Evolutionary conservation across 2,329 filamentous ascomycete species (phyloP), one percentile per base, ranked within the genome.

Genomic region (Aureobasidium zeae): DNA sequence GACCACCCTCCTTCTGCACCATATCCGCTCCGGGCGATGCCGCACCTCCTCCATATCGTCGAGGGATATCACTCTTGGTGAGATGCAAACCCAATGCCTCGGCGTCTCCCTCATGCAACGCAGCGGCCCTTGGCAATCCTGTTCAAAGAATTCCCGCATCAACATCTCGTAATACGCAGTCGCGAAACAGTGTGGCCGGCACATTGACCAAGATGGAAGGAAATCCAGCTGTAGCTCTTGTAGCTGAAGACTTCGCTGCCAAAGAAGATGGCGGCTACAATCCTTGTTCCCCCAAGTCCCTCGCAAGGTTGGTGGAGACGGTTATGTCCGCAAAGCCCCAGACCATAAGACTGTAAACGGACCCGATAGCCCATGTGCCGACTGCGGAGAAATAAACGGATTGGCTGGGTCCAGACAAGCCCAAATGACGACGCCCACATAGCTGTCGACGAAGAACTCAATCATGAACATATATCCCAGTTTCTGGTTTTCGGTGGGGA

Each of bases 381-480:
- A 58, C 8, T 59, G 45, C 5, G 72, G 64, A 6, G 65, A 57
- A 19, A 77, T 62, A 54, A 77, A 77, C 1, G 73, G 73, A 55
- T 78, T 78, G 9, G 73, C 71, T 0, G 72, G 72, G 55, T 79
- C 75, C 22, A 77, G 63, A 33, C 63, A 64, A 6, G 73, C 66
- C 73, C 74, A 78, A 55, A 78, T 76, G 11, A 76, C 59, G 46
- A 77, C 63, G 20, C 67, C 70, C 44, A 78, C 71, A 57, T 76
- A 76, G 44, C 58, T 63, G 53, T 74, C 70, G 20, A 74, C 73
- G 51, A 79, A 76, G 55, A 74, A 78, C 53, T 79, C 75, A 46
- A 71, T 71, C 41, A 76, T 55, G 59, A 79, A 74, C 1, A 78
- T 55, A 53, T 71, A 76, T 11, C 74, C 74, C 28, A 72, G 61